These are phyloP conservation scores for Apocynum venetum DNA, from an alignment of 257 asterid genomes.

Conservation along the genomic window DNA sequence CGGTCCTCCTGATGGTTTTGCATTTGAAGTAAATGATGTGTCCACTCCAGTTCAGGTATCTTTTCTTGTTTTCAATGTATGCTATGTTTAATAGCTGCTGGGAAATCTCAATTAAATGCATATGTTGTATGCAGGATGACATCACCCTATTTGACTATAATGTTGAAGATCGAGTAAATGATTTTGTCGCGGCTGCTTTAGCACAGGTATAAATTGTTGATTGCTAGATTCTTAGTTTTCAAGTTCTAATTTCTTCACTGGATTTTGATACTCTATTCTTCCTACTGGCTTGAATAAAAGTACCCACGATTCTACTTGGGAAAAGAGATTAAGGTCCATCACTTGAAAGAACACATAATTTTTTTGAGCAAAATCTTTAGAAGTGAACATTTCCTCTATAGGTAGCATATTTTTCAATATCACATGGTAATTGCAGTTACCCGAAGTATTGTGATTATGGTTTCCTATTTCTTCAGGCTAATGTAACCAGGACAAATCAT, in stretches of 20 bases:
- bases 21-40: slow-evolving; percentile 68
- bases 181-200: slow-evolving; percentile 72
- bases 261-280: background rate
- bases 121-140: slow-evolving; percentile 52
- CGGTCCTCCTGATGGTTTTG: slow-evolving; percentile 69
- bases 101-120: slow-evolving; percentile 19
- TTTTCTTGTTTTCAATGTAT: background rate
- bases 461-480: slow-evolving; percentile 44
- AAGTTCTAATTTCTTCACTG: background rate
- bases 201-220: slow-evolving; percentile 45
- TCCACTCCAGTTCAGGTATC: slow-evolving; percentile 73
- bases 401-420: background rate
- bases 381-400: background rate
- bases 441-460: background rate
- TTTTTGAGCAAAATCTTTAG: no score
- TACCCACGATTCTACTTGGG: background rate
- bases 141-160: slow-evolving; percentile 65
- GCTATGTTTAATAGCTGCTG: slow-evolving; percentile 12
- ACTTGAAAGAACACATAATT: background rate
- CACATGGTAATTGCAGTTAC: background rate
- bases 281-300: background rate
- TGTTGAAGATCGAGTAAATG: slow-evolving; percentile 68
- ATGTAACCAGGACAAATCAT: slow-evolving; percentile 66
- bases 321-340: background rate
- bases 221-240: slow-evolving; percentile 1